These are phyloP conservation scores for Sclerotiophoma versabilis DNA, from an alignment of 2,329 filamentous ascomycete genomes.

Conservation along the genomic window DNA sequence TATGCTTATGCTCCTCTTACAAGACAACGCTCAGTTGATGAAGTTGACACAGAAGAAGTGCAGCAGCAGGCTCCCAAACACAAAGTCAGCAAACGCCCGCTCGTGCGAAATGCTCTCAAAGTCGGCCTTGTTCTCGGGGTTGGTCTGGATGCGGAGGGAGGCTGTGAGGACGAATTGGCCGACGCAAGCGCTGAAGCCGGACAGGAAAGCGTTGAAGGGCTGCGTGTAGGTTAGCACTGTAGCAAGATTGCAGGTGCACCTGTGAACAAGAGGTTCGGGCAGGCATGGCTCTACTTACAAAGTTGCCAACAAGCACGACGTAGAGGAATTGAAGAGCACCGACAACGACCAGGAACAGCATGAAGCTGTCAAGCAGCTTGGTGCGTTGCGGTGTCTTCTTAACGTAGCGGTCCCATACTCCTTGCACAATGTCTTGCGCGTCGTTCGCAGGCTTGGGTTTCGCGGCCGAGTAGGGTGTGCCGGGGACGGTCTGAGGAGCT, in stretches of 20 bases:
- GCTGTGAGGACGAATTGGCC: slow-evolving; percentile 97
- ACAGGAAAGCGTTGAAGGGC: slow-evolving; percentile 99
- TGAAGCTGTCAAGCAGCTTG: slow-evolving; percentile 90
- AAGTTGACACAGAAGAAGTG: slow-evolving; percentile 99
- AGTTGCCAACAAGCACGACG: slow-evolving; percentile 90
- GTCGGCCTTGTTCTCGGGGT: slow-evolving; percentile 78
- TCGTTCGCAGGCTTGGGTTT: slow-evolving; percentile 42
- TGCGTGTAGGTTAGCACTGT: slow-evolving; percentile 49
- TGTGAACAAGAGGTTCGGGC: background rate
- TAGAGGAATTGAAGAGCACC: slow-evolving; percentile 94
- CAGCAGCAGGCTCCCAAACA: slow-evolving; percentile 92
- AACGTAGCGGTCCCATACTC: slow-evolving; percentile 80
- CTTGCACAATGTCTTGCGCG: slow-evolving; percentile 66
- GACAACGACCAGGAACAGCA: slow-evolving; percentile 84
- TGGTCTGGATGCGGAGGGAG: slow-evolving; percentile 90
- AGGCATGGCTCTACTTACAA: slow-evolving; percentile 67
- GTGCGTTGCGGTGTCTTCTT: slow-evolving; percentile 85
- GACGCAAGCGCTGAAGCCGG: slow-evolving; percentile 91
- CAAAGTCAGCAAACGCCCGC: slow-evolving; percentile 92
- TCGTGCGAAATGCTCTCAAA: slow-evolving; percentile 81
- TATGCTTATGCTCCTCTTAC: background rate
- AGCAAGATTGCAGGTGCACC: background rate
- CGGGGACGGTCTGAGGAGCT: slow-evolving; percentile 23
- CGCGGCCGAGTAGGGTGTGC: slow-evolving; percentile 27
- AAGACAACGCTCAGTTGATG: slow-evolving; percentile 76